A percentile compares a stretch with the other conserved stretches of the same genome.
These are phyloP conservation scores for Lactuca sativa DNA, from an alignment of 129 eudicot genomes.

Conservation along the genomic window DNA sequence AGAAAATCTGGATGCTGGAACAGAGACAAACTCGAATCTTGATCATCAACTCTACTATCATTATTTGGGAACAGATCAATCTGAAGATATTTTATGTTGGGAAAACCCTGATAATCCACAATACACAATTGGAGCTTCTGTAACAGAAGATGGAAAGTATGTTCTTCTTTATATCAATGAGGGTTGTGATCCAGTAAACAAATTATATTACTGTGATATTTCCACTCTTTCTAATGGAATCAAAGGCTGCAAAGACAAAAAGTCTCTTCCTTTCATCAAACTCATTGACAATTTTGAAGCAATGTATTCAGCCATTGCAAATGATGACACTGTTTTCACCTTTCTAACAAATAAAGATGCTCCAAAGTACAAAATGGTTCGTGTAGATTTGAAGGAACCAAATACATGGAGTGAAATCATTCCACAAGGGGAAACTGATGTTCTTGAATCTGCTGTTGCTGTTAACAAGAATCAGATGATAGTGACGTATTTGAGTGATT, in stretches of 20 bases:
- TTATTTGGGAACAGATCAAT: constrained; percentile 82
- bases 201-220: constrained; percentile 79
- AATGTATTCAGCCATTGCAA: constrained; percentile 58
- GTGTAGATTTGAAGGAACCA: constrained; percentile 79
- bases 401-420: constrained; percentile 62
- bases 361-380: constrained; percentile 71
- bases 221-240: constrained; percentile 66
- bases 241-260: constrained; percentile 52
- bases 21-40: constrained; percentile 72
- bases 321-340: constrained; percentile 80
- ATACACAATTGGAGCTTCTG: constrained; percentile 54
- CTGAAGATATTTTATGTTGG: constrained; percentile 94
- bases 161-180: constrained; percentile 58
- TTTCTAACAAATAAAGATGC: constrained; percentile 85
- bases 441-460: constrained; percentile 71
- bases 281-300: constrained; percentile 88
- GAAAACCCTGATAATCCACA: constrained; percentile 74
- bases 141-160: constrained; percentile 96
- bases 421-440: constrained; percentile 69
- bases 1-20: constrained; percentile 84
- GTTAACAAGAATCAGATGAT: constrained; percentile 61
- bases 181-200: constrained; percentile 85
- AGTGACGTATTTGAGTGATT: constrained; percentile 82
- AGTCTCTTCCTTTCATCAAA: constrained; percentile 74
- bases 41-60: constrained; percentile 86